Evolutionary conservation across 1,284 basidiomycete genomes (phyloP).

Genomic region (Wolfiporia cocos): DNA sequence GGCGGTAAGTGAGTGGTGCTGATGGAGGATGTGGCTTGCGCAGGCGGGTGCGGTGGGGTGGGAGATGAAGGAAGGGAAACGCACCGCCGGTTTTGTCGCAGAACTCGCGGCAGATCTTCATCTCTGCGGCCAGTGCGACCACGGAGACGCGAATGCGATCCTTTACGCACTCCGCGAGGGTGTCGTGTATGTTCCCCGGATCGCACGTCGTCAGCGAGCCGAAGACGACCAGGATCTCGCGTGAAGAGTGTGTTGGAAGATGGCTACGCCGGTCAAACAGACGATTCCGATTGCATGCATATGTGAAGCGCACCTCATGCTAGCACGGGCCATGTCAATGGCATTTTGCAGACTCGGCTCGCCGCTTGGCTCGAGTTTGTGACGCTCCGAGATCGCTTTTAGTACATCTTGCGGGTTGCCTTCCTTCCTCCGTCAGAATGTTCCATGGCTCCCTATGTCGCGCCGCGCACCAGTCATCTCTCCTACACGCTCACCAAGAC

Average conservation of each 20-base stretch:
- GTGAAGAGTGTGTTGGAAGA: constrained; percentile 90
- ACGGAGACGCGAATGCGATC: constrained; percentile 88
- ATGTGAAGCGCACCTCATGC: constrained; percentile 65
- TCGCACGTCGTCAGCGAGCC: constrained; percentile 96
- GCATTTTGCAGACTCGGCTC: constrained; percentile 97
- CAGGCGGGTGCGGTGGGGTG: too few relatives aligned
- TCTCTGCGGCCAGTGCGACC: constrained; percentile 91
- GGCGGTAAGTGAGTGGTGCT: too few relatives aligned
- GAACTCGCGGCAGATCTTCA: constrained; percentile 94
- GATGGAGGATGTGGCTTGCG: too few relatives aligned
- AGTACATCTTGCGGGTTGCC: constrained; percentile 95
- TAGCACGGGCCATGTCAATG: constrained; percentile 89
- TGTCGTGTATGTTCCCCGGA: constrained; percentile 94
- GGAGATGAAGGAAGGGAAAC: constrained; percentile 18
- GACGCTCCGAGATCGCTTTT: constrained; percentile 79
- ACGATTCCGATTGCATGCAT: neutral
- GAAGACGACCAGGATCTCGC: constrained; percentile 91
- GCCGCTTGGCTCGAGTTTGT: constrained; percentile 84
- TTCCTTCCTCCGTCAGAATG: constrained; percentile 27
- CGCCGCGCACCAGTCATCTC: constrained; percentile 77
- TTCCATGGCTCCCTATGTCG: constrained; percentile 2
- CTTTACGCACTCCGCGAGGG: constrained; percentile 75
- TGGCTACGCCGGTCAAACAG: constrained; percentile 50
- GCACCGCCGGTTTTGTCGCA: constrained; percentile 84
- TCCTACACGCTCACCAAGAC: constrained; percentile 80